Conservation (phyloP, 352 stramenopile species). For the Pythium chondricola region DNA sequence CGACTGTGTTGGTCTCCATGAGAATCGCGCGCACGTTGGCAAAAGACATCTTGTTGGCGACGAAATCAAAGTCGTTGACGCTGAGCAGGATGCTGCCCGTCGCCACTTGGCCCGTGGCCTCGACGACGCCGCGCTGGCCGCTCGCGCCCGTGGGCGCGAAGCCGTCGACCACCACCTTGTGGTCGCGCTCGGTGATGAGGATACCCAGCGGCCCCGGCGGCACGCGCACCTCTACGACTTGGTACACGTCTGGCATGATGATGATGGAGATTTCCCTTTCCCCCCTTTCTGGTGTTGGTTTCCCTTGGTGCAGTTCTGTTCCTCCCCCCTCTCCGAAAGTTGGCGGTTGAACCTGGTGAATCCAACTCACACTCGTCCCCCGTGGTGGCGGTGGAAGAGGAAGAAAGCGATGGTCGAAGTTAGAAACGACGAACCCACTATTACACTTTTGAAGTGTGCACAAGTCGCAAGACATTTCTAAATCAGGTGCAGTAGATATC, state of each 20-base stretch:
- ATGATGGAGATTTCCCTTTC: conserved; percentile 1
- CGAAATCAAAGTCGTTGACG: conserved; percentile 73
- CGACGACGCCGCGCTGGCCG: conserved; percentile 33
- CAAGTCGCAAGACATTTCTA: no score
- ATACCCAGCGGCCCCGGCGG: conserved; percentile 62
- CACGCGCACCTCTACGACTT: conserved; percentile 58
- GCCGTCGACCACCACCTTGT: conserved; percentile 59
- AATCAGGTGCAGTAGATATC: no score
- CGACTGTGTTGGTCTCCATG: conserved; percentile 44
- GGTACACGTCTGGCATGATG: conserved; percentile 12
- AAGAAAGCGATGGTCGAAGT: no score
- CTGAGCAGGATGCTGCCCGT: conserved; percentile 47
- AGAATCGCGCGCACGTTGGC: conserved; percentile 69
- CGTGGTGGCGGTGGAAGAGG: no score
- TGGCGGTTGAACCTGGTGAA: no score
- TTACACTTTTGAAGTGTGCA: no score
- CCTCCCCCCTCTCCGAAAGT: no score
- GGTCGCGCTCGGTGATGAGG: conserved; percentile 59
- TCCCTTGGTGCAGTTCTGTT: no score
- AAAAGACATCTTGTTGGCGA: conserved; percentile 39
- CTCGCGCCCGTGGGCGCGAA: conserved; percentile 53
- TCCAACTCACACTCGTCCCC: no score
- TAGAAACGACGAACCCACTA: no score
- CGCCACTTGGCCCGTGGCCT: conserved; percentile 16
- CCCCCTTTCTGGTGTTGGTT: no score